phyloP scores from a whole-genome alignment of 2,329 filamentous ascomycete species.

The Pseudocercospora fuligena region DNA sequence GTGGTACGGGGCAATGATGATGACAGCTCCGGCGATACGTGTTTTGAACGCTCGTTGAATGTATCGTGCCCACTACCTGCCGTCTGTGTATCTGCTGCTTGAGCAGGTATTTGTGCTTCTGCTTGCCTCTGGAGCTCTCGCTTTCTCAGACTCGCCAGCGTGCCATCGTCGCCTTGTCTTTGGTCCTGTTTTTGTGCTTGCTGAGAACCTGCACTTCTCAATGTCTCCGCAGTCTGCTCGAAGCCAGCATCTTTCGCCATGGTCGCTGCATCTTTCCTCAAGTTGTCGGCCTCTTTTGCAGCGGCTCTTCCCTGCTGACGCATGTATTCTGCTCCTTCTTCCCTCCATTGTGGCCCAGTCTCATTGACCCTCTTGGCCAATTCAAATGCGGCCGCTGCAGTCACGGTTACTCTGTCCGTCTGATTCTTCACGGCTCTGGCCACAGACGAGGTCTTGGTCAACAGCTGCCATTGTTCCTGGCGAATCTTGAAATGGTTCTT shows the following conservation, averaged over 20 bases:
- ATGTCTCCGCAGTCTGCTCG: constrained; percentile 4
- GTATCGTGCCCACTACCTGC: constrained; percentile 55
- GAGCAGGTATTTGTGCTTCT: constrained; percentile 58
- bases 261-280: constrained; percentile 21
- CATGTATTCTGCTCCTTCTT: constrained; percentile 23
- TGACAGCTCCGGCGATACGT: constrained; percentile 54
- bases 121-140: constrained; percentile 51
- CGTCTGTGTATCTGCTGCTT: constrained; percentile 51
- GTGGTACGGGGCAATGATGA: constrained; percentile 59
- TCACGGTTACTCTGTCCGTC: constrained; percentile 65
- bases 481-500: constrained; percentile 64
- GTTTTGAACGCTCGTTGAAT: constrained; percentile 58
- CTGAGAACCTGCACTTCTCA: constrained; percentile 1
- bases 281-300: constrained; percentile 36
- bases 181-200: background rate
- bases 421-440: constrained; percentile 66
- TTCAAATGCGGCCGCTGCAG: constrained; percentile 64
- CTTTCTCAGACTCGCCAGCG: constrained; percentile 33
- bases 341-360: constrained; percentile 41
- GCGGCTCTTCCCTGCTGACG: constrained; percentile 27
- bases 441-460: constrained; percentile 67
- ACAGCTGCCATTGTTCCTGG: constrained; percentile 65
- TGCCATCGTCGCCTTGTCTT: constrained; percentile 45
- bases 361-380: constrained; percentile 64
- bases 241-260: constrained; percentile 17